Conservation (phyloP, 2,329 filamentous ascomycete genomes). For the Rutstroemia sp. region DNA sequence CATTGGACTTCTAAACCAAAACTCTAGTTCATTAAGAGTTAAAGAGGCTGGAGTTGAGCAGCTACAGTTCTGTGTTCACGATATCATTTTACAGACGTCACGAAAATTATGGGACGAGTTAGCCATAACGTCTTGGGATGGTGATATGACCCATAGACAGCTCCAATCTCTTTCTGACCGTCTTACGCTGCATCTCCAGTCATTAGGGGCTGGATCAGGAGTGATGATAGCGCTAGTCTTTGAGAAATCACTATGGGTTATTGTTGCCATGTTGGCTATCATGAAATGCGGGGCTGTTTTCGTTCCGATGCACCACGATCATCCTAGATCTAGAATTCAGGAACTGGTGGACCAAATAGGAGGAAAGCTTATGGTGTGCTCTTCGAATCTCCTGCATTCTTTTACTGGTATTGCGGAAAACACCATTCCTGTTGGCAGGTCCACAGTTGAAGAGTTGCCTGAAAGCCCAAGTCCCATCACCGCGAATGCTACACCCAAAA, state of each 20-base stretch:
- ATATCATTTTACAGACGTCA: constrained; percentile 10
- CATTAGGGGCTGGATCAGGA: constrained; percentile 15
- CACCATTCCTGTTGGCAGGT: background rate
- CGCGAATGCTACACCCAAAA: background rate
- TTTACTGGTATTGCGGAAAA: background rate
- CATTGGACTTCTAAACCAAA: constrained; percentile 13
- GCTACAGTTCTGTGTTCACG: constrained; percentile 14
- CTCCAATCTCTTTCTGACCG: constrained; percentile 17
- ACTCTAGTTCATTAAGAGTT: background rate
- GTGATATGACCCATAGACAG: constrained; percentile 20
- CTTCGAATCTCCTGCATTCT: background rate
- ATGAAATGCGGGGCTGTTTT: constrained; percentile 24
- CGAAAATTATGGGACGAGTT: background rate
- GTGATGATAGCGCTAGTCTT: constrained; percentile 16
- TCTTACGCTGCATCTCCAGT: constrained; percentile 15
- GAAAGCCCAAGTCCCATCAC: background rate
- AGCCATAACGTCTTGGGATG: constrained; percentile 16
- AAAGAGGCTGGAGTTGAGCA: background rate
- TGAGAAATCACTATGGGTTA: constrained; percentile 18
- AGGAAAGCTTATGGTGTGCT: constrained; percentile 11
- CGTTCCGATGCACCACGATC: constrained; percentile 23
- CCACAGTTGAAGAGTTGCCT: background rate
- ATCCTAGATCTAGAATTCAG: constrained; percentile 7
- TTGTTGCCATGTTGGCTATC: constrained; percentile 25
- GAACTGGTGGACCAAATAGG: constrained; percentile 7